These are phyloP conservation scores for Arthrinium phaeospermum DNA, from an alignment of 2,329 filamentous ascomycete genomes.

Conservation along the genomic window DNA sequence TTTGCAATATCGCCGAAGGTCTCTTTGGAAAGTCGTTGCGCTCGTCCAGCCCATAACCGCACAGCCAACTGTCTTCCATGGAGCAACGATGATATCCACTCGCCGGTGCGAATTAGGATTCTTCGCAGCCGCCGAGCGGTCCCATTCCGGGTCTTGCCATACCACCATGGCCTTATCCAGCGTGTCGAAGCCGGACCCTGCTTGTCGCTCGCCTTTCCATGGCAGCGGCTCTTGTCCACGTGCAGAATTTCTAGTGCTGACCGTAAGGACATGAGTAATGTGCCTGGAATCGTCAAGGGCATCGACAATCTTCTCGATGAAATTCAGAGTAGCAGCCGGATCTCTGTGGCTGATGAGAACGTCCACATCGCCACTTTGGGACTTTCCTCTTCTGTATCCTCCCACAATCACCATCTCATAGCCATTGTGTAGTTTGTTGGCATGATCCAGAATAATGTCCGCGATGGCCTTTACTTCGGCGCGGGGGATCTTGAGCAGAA, in stretches of 20 bases:
- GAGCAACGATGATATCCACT: slow-evolving; percentile 90
- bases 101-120: slow-evolving; percentile 80
- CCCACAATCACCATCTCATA: slow-evolving; percentile 72
- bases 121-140: slow-evolving; percentile 48
- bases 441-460: slow-evolving; percentile 67
- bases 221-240: slow-evolving; percentile 68
- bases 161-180: slow-evolving; percentile 92
- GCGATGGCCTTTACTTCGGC: slow-evolving; percentile 75
- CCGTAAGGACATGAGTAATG: slow-evolving; percentile 81
- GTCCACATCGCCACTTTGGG: slow-evolving; percentile 80
- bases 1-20: slow-evolving; percentile 81
- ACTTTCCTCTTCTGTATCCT: slow-evolving; percentile 81
- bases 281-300: slow-evolving; percentile 71
- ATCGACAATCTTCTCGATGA: slow-evolving; percentile 74
- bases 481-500: slow-evolving; percentile 73
- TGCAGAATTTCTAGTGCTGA: slow-evolving; percentile 73
- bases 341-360: slow-evolving; percentile 82
- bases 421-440: slow-evolving; percentile 63
- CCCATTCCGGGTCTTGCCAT: slow-evolving; percentile 75
- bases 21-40: slow-evolving; percentile 87
- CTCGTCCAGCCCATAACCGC: slow-evolving; percentile 89
- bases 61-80: slow-evolving; percentile 88
- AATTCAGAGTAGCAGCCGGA: slow-evolving; percentile 67
- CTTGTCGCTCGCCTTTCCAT: slow-evolving; percentile 54
- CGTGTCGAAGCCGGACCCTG: slow-evolving; percentile 76